Evolutionary conservation across 2,329 filamentous ascomycete genomes (phyloP).

Genomic region (Hymenoscyphus fructigenus): DNA sequence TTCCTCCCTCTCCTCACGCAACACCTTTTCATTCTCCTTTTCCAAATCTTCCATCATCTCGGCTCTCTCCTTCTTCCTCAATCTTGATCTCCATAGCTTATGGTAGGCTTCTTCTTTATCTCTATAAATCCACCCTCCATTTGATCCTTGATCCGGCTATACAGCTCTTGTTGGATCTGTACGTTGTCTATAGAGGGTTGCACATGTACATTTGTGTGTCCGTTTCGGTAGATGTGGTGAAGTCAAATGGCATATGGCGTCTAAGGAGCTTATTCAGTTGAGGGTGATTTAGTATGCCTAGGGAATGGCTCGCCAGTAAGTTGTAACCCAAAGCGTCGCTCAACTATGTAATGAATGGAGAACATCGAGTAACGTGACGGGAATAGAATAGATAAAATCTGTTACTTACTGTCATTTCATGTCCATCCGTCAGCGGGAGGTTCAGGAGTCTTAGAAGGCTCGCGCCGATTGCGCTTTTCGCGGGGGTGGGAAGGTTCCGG

Average conservation of each 20-base stretch:
- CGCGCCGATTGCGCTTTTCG: background rate
- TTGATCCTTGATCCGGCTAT: background rate
- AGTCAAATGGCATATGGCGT: background rate
- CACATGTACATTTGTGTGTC: background rate
- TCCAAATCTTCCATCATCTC: background rate
- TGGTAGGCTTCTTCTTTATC: background rate
- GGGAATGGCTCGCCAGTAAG: background rate
- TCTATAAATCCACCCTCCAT: background rate
- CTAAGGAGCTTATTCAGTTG: background rate
- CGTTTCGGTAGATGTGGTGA: background rate
- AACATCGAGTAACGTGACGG: background rate
- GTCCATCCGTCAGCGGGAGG: background rate
- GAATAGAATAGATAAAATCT: background rate
- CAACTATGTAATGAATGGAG: background rate
- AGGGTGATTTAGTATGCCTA: background rate
- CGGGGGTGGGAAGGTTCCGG: background rate
- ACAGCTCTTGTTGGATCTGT: background rate
- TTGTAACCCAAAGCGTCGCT: background rate
- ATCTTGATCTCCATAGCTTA: background rate
- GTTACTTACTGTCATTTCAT: background rate
- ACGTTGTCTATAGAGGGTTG: background rate
- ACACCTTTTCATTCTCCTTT: slow-evolving; percentile 3
- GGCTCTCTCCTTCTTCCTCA: background rate
- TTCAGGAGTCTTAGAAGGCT: background rate
- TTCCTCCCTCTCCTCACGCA: background rate